Conservation (phyloP, 2,329 filamentous ascomycete species). For the Ceratocystis cacaofunesta region DNA sequence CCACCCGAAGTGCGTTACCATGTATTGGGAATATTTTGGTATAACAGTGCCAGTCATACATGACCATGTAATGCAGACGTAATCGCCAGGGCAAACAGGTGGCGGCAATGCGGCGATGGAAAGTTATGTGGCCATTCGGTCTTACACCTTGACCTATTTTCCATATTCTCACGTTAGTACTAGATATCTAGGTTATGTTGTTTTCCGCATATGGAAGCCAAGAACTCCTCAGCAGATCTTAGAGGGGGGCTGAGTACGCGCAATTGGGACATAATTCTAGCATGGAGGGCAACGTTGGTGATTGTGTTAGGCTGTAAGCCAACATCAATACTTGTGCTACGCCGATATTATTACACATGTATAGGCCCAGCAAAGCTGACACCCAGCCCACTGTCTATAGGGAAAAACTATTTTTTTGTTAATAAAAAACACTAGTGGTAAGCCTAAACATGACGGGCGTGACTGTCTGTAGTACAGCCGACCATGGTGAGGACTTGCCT, state of each 20-base stretch:
- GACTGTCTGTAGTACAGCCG: no score
- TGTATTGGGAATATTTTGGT: background rate
- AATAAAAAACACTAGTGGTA: no score
- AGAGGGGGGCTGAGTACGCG: background rate
- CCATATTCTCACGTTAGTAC: background rate
- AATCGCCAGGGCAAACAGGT: background rate
- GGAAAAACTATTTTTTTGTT: background rate
- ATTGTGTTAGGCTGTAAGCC: background rate
- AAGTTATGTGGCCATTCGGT: background rate
- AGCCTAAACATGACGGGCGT: no score
- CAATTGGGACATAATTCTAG: background rate
- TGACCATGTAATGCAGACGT: background rate
- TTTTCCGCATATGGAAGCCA: background rate
- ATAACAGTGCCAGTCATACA: background rate
- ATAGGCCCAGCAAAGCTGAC: background rate
- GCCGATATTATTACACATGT: background rate
- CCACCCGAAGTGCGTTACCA: background rate
- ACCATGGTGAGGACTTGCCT: background rate
- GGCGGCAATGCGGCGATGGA: background rate
- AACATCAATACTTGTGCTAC: background rate
- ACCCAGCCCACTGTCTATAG: constrained; percentile 2
- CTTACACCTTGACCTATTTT: background rate
- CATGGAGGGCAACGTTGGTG: background rate
- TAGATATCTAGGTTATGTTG: background rate
- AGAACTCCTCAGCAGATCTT: background rate